Conservation (phyloP, 2,329 filamentous ascomycete genomes). For the Claviceps sp. region DNA sequence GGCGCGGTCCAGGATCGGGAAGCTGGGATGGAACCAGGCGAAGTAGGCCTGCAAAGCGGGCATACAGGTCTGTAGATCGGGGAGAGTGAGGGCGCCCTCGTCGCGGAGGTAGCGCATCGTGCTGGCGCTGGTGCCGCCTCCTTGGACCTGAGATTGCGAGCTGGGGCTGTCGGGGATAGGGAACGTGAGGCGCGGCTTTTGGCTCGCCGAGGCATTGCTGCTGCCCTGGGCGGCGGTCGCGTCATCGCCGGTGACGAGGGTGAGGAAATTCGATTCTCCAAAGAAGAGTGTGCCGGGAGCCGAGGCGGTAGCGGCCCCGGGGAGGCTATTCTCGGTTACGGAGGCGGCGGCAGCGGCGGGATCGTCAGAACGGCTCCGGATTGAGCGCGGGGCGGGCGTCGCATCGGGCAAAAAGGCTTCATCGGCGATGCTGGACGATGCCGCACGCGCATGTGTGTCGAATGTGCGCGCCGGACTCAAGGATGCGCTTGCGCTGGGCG, state of each 20-base stretch:
- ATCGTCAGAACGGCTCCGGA: not conserved
- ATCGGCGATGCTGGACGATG: slow-evolving; percentile 3
- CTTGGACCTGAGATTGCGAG: slow-evolving; percentile 9
- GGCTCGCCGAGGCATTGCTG: slow-evolving; percentile 2
- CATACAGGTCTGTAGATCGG: slow-evolving; percentile 26
- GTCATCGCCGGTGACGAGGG: slow-evolving; percentile 17
- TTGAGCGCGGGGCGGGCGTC: not conserved
- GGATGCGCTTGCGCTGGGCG: not conserved
- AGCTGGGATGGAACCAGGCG: slow-evolving; percentile 42
- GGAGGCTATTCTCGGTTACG: slow-evolving; percentile 2
- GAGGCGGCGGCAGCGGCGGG: slow-evolving; percentile 7
- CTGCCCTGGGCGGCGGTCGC: not conserved
- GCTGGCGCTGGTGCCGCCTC: slow-evolving; percentile 28
- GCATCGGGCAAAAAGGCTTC: not conserved
- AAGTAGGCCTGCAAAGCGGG: slow-evolving; percentile 38
- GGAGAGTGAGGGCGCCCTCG: slow-evolving; percentile 30
- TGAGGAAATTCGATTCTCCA: slow-evolving; percentile 26
- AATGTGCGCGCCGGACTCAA: not conserved
- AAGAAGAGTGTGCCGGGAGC: slow-evolving; percentile 20
- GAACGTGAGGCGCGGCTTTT: slow-evolving; percentile 16
- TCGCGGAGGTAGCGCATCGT: slow-evolving; percentile 35
- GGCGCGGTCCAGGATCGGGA: slow-evolving; percentile 36
- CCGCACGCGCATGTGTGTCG: slow-evolving; percentile 1
- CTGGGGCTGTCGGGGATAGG: slow-evolving; percentile 16
- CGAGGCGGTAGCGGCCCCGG: slow-evolving; percentile 8